Evolutionary conservation across 2,329 filamentous ascomycete species (phyloP).

Genomic region (Sporothrix inflata): DNA sequence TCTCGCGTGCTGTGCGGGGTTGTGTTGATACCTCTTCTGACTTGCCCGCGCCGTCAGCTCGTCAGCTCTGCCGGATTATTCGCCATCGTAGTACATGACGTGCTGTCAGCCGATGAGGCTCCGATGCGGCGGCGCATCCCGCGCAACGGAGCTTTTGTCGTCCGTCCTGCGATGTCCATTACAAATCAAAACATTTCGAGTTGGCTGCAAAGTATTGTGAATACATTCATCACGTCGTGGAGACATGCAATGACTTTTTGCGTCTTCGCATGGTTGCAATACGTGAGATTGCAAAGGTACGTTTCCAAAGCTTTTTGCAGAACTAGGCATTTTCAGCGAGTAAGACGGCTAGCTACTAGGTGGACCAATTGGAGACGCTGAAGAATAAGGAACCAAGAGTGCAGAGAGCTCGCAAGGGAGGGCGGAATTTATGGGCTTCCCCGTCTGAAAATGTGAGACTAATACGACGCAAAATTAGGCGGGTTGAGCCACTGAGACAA

Average conservation of each 20-base stretch:
- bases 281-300: not conserved
- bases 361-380: too few species aligned
- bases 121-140: not conserved
- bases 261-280: not conserved
- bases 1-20: constrained; percentile 4
- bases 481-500: too few species aligned
- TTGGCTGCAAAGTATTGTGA: not conserved
- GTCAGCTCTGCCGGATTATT: constrained; percentile 5
- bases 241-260: not conserved
- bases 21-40: not conserved
- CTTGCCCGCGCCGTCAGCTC: constrained; percentile 6
- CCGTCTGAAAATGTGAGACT: too few species aligned
- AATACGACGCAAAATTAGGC: too few species aligned
- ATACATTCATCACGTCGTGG: not conserved
- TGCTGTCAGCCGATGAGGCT: constrained; percentile 13
- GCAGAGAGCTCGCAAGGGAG: too few species aligned
- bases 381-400: too few species aligned
- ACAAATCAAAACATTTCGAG: not conserved
- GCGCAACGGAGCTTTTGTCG: not conserved
- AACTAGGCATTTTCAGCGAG: too few species aligned
- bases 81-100: constrained; percentile 12
- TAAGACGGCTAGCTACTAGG: too few species aligned
- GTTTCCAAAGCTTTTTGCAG: too few species aligned
- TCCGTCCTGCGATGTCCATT: not conserved
- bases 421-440: too few species aligned